A percentile compares a stretch with the other conserved stretches of the same genome.
Evolutionary conservation across 2,329 filamentous ascomycete genomes (phyloP).

Genomic region (Zasmidium cellare): DNA sequence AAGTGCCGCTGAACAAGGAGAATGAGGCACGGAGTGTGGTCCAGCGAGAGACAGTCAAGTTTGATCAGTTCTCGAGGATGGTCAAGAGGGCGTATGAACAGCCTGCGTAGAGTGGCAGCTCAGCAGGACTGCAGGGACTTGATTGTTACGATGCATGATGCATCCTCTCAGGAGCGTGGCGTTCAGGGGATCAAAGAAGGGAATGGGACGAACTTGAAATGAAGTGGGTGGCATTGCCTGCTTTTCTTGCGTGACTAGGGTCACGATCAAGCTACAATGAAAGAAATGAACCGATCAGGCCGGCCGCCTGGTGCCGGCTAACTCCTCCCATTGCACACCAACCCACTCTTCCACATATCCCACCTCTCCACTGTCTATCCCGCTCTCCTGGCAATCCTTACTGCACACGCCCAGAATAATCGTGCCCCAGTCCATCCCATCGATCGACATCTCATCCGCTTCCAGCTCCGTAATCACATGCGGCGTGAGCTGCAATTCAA

Average conservation of each 20-base stretch:
- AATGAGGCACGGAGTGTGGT: slow-evolving; percentile 96
- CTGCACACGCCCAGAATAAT: slow-evolving; percentile 83
- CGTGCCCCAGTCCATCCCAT: slow-evolving; percentile 97
- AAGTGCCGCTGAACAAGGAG: slow-evolving; percentile 89
- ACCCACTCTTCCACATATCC: slow-evolving; percentile 93
- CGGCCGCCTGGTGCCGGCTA: slow-evolving; percentile 27
- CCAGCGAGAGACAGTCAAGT: slow-evolving; percentile 91
- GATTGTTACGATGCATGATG: slow-evolving; percentile 7
- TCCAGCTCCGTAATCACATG: slow-evolving; percentile 89
- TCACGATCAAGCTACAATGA: not conserved
- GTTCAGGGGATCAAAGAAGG: slow-evolving; percentile 1
- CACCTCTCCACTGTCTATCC: slow-evolving; percentile 60
- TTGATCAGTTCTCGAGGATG: slow-evolving; percentile 80
- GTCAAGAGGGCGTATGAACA: slow-evolving; percentile 86
- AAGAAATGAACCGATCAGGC: not conserved
- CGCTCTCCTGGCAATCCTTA: slow-evolving; percentile 69
- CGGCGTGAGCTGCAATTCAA: slow-evolving; percentile 90
- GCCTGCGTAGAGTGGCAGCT: slow-evolving; percentile 47
- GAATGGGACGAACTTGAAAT: not conserved
- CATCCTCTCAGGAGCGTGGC: slow-evolving; percentile 9
- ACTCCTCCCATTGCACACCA: slow-evolving; percentile 97
- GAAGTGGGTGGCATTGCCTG: slow-evolving; percentile 1
- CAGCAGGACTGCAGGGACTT: not conserved
- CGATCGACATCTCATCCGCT: slow-evolving; percentile 65
- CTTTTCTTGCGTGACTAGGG: slow-evolving; percentile 4